phyloP scores from a whole-genome alignment of 1,284 basidiomycete species.

The Apiotrichum brassicae region DNA sequence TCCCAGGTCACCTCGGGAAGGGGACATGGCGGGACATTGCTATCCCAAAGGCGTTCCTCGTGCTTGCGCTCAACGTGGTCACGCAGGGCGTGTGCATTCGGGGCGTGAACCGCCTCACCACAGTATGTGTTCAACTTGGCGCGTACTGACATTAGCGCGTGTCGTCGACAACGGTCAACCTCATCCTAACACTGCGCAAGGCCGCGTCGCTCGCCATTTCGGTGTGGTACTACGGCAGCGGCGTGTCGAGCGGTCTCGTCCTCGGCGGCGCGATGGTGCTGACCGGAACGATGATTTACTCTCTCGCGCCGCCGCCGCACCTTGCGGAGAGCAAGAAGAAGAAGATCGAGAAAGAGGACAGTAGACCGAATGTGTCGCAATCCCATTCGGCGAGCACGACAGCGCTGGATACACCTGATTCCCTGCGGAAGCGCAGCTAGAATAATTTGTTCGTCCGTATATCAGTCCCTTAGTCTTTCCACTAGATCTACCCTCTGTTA shows the following conservation, averaged over 20 bases:
- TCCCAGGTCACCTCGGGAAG: constrained; percentile 21
- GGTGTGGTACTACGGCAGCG: constrained; percentile 44
- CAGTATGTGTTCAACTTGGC: constrained; percentile 27
- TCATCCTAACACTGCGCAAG: constrained; percentile 83
- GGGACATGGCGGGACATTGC: constrained; percentile 28
- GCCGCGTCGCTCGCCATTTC: constrained; percentile 70
- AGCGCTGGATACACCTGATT: neutral
- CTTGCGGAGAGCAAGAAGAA: no score
- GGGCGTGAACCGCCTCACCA: constrained; percentile 79
- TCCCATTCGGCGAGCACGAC: no score
- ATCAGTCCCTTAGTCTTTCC: no score
- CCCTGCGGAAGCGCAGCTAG: neutral
- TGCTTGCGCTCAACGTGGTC: constrained; percentile 68
- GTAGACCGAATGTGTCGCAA: no score
- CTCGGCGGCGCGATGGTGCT: constrained; percentile 44
- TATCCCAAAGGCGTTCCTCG: constrained; percentile 60
- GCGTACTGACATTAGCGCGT: constrained; percentile 48
- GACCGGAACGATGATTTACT: constrained; percentile 27
- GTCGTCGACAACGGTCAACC: constrained; percentile 73
- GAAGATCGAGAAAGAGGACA: no score
- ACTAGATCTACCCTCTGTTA: no score
- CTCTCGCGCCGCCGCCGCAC: constrained; percentile 14
- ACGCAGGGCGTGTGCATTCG: constrained; percentile 85
- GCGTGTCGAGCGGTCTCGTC: constrained; percentile 33
- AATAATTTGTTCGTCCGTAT: no score